Percentiles rank a stretch among this genome's conserved stretches.
phyloP scores from a whole-genome alignment of 192 early-diverging fungal genomes.

The Backusella luteola region DNA sequence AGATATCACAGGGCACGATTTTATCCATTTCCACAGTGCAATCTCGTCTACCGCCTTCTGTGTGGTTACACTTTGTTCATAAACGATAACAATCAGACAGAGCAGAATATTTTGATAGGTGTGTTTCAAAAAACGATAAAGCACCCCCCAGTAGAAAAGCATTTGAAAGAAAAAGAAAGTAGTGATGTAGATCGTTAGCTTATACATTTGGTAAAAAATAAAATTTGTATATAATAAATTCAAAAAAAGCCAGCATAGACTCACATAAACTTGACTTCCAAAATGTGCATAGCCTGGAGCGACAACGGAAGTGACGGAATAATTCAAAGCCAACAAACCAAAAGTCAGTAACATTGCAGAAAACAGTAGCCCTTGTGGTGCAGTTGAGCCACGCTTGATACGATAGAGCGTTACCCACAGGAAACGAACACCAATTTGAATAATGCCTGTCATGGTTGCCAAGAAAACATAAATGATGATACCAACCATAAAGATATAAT shows the following conservation, averaged over 20 bases:
- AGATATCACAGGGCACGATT: constrained; percentile 56
- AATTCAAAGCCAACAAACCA: constrained; percentile 47
- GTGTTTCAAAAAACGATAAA: neutral
- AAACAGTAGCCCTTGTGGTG: constrained; percentile 54
- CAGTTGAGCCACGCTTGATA: constrained; percentile 42
- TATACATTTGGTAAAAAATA: neutral
- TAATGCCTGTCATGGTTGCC: constrained; percentile 48
- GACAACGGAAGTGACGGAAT: constrained; percentile 49
- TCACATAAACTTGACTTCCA: constrained; percentile 57
- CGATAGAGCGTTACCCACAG: constrained; percentile 50
- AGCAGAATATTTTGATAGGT: neutral
- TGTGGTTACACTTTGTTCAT: constrained; percentile 47
- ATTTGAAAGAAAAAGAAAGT: neutral
- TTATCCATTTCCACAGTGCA: constrained; percentile 44
- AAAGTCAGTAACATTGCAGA: constrained; percentile 46
- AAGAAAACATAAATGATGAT: constrained; percentile 50
- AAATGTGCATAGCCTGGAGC: constrained; percentile 57
- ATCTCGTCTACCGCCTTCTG: constrained; percentile 29
- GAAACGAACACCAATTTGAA: constrained; percentile 52
- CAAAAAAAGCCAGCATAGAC: constrained; percentile 11
- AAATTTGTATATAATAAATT: neutral
- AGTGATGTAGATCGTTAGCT: neutral
- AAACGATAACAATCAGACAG: neutral
- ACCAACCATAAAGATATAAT: constrained; percentile 45
- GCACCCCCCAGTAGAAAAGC: neutral